Base-by-base conservation (phyloP, 116 monocot genomes). In the Iris pallida region DNA sequence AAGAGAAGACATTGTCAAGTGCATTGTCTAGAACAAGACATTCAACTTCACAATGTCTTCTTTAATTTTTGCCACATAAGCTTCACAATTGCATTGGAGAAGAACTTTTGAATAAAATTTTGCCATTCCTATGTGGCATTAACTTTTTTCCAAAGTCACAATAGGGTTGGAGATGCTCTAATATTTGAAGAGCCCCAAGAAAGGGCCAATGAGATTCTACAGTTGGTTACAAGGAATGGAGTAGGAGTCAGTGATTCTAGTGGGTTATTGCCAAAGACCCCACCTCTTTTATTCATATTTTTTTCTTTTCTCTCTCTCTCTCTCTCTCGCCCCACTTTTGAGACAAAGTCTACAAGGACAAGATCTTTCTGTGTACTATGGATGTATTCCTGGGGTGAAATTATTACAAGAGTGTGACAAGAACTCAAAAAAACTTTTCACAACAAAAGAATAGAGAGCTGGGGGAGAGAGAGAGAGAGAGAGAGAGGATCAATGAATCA, bases 181-280 rank as follows among this genome's bases (percentile, higher is more conserved):
- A 62, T 48, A 48, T 51, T 42, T 53, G 47, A 47, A 44, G 5
- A 69, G 61, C 19, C n/a, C 53, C 20, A 53, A 63, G 0, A 66
- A 53, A 68, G 57, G 41, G 61, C 73, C 73, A 73, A 73, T 69
- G 42, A 55, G 67, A 63, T 13, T 9, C 0, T 20, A 54, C 41
- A 51, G 73, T 77, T 78, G 53, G 70, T 78, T 73, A 74, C 70
- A 73, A 77, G 68, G 63, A 72, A 62, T 68, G 81, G 76, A 71
- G 78, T 62, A 57, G 68, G 79, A 79, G 74, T 71, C 61, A 76
- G 82, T 80, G 77, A 84, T 73, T 84, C 80, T 51, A 80, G 80
- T 42, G 69, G 73, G 53, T 64, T 48, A 47, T 80, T 57, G 63
- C 19, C 16, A 68, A 75, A 75, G 65, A 45, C 74, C 61, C 71